Evolutionary conservation across 1,284 basidiomycete genomes (phyloP).

Genomic region (Apiotrichum gracile): DNA sequence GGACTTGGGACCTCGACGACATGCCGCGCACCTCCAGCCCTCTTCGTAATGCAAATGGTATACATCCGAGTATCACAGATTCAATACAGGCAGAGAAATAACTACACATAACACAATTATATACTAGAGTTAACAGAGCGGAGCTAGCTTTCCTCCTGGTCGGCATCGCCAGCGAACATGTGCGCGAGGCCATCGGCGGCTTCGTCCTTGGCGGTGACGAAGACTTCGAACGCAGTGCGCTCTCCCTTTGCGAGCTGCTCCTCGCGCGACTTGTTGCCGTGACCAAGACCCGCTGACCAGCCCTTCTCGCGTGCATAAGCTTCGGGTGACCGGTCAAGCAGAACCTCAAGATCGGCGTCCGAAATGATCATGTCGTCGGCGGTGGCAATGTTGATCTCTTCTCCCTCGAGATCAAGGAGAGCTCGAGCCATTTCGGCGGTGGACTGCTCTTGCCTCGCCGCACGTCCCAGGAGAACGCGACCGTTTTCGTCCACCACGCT

Average conservation of each 20-base stretch:
- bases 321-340: conserved; percentile 73
- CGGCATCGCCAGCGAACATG: conserved; percentile 50
- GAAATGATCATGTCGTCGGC: conserved; percentile 71
- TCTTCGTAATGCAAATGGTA: no score
- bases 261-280: conserved; percentile 30
- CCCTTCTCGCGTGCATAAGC: conserved; percentile 75
- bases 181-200: conserved; percentile 67
- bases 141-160: conserved; percentile 20
- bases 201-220: conserved; percentile 62
- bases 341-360: conserved; percentile 68
- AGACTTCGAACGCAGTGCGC: conserved; percentile 69
- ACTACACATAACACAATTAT: neutral
- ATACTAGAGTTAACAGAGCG: neutral
- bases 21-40: no score
- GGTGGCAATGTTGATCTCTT: conserved; percentile 81
- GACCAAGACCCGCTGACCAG: conserved; percentile 54
- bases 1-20: no score
- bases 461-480: conserved; percentile 49
- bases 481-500: conserved; percentile 55
- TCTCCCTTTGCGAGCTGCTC: conserved; percentile 45
- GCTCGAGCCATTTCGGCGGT: conserved; percentile 76
- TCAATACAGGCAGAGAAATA: no score
- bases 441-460: conserved; percentile 36
- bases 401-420: conserved; percentile 72
- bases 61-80: no score